phyloP scores from a whole-genome alignment of 2,329 filamentous ascomycete species.

The Beauveria sp. region DNA sequence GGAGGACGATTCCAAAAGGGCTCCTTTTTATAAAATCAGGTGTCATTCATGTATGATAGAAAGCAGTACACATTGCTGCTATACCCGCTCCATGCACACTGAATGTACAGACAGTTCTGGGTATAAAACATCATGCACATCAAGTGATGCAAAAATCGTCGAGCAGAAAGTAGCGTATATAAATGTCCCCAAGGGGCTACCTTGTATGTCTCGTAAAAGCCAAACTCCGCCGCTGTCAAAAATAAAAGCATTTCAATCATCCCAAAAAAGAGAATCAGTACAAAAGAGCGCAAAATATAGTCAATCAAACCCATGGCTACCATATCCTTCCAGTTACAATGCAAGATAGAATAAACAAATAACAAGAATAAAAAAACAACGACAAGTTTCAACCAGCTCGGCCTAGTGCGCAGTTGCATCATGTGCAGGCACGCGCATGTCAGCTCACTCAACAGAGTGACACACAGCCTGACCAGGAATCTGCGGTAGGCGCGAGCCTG shows the following conservation, averaged over 20 bases:
- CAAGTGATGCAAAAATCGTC: neutral
- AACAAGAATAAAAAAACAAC: slow-evolving; percentile 7
- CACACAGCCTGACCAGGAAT: neutral
- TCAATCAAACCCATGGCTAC: neutral
- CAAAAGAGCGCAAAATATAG: neutral
- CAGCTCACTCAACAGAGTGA: neutral
- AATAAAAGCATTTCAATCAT: slow-evolving; percentile 12
- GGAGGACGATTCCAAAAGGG: slow-evolving; percentile 74
- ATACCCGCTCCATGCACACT: neutral
- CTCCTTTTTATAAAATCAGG: slow-evolving; percentile 41
- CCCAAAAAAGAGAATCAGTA: neutral
- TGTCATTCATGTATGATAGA: neutral
- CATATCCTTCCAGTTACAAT: slow-evolving; percentile 8
- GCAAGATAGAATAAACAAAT: neutral
- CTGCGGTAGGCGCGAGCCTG: neutral
- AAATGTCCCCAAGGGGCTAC: slow-evolving; percentile 1
- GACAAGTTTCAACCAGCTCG: neutral
- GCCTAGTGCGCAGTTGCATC: neutral
- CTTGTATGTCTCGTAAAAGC: slow-evolving; percentile 1
- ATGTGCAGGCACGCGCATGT: neutral
- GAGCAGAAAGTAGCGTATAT: slow-evolving; percentile 7
- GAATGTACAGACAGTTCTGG: neutral
- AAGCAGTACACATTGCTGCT: neutral
- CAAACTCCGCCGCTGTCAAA: slow-evolving; percentile 16
- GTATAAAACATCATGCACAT: neutral